A percentile compares a stretch with the other conserved stretches of the same genome.
Evolutionary conservation across 768 basidiomycete genomes (phyloP).

Genomic region (Trametes villosa): DNA sequence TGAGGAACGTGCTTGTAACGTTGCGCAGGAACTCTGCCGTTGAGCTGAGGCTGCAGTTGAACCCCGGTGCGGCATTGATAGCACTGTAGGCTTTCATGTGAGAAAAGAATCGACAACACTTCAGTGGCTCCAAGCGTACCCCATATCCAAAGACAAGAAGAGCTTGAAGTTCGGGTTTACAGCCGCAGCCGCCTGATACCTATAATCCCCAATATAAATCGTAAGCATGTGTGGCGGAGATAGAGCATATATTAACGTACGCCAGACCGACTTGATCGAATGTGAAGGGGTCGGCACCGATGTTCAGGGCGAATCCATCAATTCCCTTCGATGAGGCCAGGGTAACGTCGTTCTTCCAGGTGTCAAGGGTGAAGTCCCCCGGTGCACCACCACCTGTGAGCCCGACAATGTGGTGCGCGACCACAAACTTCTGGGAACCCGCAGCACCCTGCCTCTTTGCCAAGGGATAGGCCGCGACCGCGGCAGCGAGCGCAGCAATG

Average conservation of each 20-base stretch:
- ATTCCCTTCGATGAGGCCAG: conserved; percentile 55
- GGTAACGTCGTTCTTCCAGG: conserved; percentile 60
- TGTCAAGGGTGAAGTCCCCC: conserved; percentile 49
- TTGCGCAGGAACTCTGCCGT: conserved; percentile 48
- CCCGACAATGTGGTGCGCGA: conserved; percentile 68
- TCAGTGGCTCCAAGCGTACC: conserved; percentile 41
- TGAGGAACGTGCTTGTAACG: conserved; percentile 51
- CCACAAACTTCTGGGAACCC: conserved; percentile 39
- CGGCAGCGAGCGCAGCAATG: background rate
- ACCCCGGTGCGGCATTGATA: conserved; percentile 45
- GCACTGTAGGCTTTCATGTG: conserved; percentile 17
- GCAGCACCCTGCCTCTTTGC: conserved; percentile 5
- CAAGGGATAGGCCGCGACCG: background rate
- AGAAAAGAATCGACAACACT: background rate
- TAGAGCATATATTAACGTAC: conserved; percentile 31
- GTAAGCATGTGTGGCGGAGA: too few species aligned
- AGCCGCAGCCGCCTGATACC: conserved; percentile 42
- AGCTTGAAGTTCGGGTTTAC: conserved; percentile 51
- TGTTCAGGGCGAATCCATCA: conserved; percentile 65
- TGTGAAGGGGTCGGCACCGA: conserved; percentile 60
- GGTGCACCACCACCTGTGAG: conserved; percentile 50
- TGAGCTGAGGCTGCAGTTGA: conserved; percentile 33
- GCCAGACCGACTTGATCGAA: conserved; percentile 51
- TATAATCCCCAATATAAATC: background rate
- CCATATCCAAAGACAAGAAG: conserved; percentile 81